Conservation (phyloP, 2,329 filamentous ascomycete genomes). For the Fonsecaea erecta region DNA sequence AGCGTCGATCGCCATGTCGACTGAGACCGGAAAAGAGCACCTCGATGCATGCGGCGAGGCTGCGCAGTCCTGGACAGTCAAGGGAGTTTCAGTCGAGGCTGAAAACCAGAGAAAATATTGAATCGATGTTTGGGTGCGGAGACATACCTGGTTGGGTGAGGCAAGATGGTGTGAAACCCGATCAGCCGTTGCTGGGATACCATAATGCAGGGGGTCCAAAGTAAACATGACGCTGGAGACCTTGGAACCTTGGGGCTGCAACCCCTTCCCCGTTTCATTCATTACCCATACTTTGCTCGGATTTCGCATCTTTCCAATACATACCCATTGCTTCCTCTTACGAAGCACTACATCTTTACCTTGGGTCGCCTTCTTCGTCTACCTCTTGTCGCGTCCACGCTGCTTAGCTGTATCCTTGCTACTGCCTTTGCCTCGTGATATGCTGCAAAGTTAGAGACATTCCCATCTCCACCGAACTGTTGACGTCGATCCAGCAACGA, state of each 20-base stretch:
- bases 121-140: background rate
- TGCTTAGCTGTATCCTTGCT: conserved; percentile 7
- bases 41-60: background rate
- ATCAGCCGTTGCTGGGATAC: background rate
- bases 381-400: conserved; percentile 6
- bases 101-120: background rate
- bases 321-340: conserved; percentile 1
- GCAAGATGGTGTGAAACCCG: background rate
- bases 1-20: conserved; percentile 38
- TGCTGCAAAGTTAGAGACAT: conserved; percentile 22
- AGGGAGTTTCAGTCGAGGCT: background rate
- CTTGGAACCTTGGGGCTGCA: background rate
- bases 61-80: background rate
- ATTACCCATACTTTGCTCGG: conserved; percentile 12
- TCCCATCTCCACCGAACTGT: conserved; percentile 13
- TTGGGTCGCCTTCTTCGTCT: conserved; percentile 1
- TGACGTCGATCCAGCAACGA: conserved; percentile 13
- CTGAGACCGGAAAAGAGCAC: background rate
- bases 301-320: conserved; percentile 5
- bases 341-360: conserved; percentile 17
- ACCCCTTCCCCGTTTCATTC: conserved; percentile 2
- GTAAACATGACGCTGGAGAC: background rate
- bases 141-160: background rate
- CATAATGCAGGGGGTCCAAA: conserved; percentile 4
- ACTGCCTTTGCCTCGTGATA: conserved; percentile 22